Evolutionary conservation across 352 stramenopile genomes (phyloP).

Genomic region (Pythium apleroticum): DNA sequence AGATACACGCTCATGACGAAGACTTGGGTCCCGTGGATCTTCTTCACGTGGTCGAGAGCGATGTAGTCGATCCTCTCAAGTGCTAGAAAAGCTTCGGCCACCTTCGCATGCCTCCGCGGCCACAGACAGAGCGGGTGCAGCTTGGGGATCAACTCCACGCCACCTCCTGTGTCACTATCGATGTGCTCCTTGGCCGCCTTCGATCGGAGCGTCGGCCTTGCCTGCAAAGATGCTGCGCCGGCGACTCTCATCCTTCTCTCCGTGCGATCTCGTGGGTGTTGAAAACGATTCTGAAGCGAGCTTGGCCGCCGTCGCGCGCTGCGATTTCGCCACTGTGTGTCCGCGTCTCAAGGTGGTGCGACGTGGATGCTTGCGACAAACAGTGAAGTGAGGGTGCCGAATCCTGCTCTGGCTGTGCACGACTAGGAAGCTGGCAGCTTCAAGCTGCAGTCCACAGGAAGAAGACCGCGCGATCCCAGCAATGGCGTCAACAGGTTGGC

Average conservation of each 20-base stretch:
- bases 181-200: neutral
- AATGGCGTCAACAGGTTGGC: neutral
- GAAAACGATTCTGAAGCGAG: neutral
- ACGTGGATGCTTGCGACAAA: neutral
- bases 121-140: constrained; percentile 39
- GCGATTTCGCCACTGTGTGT: too few species aligned
- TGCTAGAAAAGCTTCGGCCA: constrained; percentile 37
- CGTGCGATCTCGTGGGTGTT: neutral
- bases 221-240: neutral
- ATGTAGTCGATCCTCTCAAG: constrained; percentile 46
- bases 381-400: neutral
- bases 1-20: constrained; percentile 56
- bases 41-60: constrained; percentile 42
- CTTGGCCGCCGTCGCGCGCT: too few species aligned
- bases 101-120: constrained; percentile 37
- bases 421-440: too few species aligned
- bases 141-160: constrained; percentile 25
- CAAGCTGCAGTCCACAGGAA: neutral
- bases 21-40: constrained; percentile 38
- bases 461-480: neutral
- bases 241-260: neutral
- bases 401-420: neutral
- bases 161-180: neutral
- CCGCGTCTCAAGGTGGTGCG: neutral
- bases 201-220: neutral